Evolutionary conservation across 139 green algal genomes (phyloP).

Genomic region (Pleodorina starrii): DNA sequence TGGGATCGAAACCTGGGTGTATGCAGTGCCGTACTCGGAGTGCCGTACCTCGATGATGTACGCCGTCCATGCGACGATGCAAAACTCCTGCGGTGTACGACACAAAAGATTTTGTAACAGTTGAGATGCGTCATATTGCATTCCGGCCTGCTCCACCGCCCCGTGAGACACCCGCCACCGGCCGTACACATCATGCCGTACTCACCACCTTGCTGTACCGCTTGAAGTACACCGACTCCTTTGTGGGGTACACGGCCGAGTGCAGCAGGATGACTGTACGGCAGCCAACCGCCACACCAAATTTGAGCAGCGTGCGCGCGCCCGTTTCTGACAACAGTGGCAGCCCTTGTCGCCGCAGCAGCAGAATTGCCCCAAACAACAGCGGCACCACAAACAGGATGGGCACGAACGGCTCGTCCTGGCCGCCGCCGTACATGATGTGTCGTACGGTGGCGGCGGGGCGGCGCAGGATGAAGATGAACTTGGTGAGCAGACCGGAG

Average conservation of each 20-base stretch:
- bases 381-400: slow-evolving; percentile 42
- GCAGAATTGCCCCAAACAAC: not conserved
- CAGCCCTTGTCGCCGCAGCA: not conserved
- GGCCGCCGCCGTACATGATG: slow-evolving; percentile 28
- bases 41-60: slow-evolving; percentile 40
- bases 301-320: slow-evolving; percentile 19
- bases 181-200: not conserved
- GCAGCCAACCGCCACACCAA: slow-evolving; percentile 37
- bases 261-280: slow-evolving; percentile 25
- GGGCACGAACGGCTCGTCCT: slow-evolving; percentile 44
- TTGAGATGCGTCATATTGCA: no score
- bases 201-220: slow-evolving; percentile 50
- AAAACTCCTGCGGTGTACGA: slow-evolving; percentile 49
- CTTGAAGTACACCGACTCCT: slow-evolving; percentile 42
- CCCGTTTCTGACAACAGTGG: not conserved
- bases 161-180: no score
- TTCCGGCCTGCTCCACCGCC: no score
- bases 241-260: not conserved
- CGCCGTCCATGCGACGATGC: slow-evolving; percentile 34
- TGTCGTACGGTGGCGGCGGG: not conserved
- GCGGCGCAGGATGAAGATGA: slow-evolving; percentile 2
- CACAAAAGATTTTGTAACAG: not conserved
- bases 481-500: not conserved
- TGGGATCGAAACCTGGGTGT: no score
- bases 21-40: not conserved